Evolutionary conservation across 768 basidiomycete genomes (phyloP).

Genomic region (Pisolithus orientalis): DNA sequence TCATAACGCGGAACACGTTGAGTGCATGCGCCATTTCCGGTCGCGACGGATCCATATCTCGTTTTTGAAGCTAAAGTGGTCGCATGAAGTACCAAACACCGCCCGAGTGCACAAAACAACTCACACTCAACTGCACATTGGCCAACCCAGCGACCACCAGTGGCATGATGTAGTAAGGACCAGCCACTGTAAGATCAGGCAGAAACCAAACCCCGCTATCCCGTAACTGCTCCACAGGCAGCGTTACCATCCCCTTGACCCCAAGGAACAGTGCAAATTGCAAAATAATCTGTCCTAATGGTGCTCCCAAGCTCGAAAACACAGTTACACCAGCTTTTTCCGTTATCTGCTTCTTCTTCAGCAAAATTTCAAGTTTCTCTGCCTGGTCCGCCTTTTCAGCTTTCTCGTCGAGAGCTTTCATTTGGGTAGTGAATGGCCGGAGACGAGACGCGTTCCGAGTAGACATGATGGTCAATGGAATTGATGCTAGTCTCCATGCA

Average conservation of each 20-base stretch:
- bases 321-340: slow-evolving; percentile 61
- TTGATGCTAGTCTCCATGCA: slow-evolving; percentile 51
- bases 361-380: slow-evolving; percentile 35
- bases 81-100: neutral
- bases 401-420: slow-evolving; percentile 47
- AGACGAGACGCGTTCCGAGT: slow-evolving; percentile 47
- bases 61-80: slow-evolving; percentile 35
- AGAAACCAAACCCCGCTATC: slow-evolving; percentile 70
- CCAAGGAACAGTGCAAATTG: slow-evolving; percentile 82
- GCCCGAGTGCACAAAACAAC: slow-evolving; percentile 16
- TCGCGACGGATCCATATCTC: slow-evolving; percentile 47
- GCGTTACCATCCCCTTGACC: slow-evolving; percentile 59
- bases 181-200: slow-evolving; percentile 71
- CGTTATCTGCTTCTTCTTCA: slow-evolving; percentile 49
- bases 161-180: slow-evolving; percentile 75
- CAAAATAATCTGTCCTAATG: slow-evolving; percentile 67
- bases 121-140: slow-evolving; percentile 64
- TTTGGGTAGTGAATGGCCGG: slow-evolving; percentile 34
- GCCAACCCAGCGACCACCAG: slow-evolving; percentile 49
- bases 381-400: slow-evolving; percentile 32
- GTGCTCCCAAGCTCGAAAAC: slow-evolving; percentile 43
- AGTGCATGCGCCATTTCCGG: slow-evolving; percentile 60
- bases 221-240: slow-evolving; percentile 69
- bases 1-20: slow-evolving; percentile 59
- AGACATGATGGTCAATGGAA: slow-evolving; percentile 55